A percentile compares a stretch with the other conserved stretches of the same genome.
These are phyloP conservation scores for Murraya koenigii DNA, from an alignment of 345 rosid species.

Conservation along the genomic window DNA sequence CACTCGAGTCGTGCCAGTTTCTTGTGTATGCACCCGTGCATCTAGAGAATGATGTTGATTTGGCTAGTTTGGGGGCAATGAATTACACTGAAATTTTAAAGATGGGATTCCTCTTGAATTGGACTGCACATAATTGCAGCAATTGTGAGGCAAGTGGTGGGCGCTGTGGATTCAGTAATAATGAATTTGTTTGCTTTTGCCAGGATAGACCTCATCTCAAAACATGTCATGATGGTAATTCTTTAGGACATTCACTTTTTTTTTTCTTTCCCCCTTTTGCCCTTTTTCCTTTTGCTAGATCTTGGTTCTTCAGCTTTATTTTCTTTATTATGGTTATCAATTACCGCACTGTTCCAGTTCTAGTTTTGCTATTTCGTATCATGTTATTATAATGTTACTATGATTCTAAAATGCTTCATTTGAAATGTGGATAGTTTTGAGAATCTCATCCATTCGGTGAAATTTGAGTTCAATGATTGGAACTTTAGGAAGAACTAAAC, in stretches of 20 bases:
- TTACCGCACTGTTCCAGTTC: background rate
- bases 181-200: conserved; percentile 13
- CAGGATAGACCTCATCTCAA: conserved; percentile 30
- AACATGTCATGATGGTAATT: conserved; percentile 49
- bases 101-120: conserved; percentile 51
- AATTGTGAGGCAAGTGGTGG: conserved; percentile 18
- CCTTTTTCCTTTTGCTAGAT: too few relatives aligned
- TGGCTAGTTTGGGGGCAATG: background rate
- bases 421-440: background rate
- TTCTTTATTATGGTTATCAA: background rate
- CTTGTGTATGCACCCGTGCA: conserved; percentile 29
- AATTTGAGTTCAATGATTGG: background rate
- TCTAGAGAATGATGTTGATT: background rate
- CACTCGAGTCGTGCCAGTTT: conserved; percentile 28
- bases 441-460: background rate
- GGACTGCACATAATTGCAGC: conserved; percentile 14
- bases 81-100: conserved; percentile 38
- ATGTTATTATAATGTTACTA: background rate
- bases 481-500: background rate
- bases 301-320: background rate
- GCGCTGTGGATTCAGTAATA: conserved; percentile 18
- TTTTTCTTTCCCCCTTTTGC: background rate
- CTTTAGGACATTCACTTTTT: background rate
- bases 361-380: background rate
- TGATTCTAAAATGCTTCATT: background rate